Evolutionary conservation across 306 rosid genomes (phyloP).

Genomic region (Citrullus colocynthis): DNA sequence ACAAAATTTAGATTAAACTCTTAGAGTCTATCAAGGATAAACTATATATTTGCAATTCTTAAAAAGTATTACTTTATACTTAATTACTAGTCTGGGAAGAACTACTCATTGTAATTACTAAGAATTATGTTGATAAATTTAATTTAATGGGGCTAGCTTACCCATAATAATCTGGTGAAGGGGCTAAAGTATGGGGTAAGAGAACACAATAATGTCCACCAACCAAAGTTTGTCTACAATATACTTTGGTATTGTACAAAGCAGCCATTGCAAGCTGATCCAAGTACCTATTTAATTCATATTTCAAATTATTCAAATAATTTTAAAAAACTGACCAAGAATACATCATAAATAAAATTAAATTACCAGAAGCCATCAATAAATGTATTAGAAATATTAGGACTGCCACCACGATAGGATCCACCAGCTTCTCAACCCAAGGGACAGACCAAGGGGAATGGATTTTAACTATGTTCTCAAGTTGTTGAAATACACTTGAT

Average conservation of each 20-base stretch:
- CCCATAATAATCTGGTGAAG: background rate
- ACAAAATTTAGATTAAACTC: no score
- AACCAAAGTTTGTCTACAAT: background rate
- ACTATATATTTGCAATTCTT: no score
- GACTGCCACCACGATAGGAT: conserved; percentile 70
- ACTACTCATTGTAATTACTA: no score
- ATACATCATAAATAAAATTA: no score
- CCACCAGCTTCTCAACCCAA: conserved; percentile 98
- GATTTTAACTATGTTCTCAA: conserved; percentile 32
- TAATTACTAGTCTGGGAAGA: no score
- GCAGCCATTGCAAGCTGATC: conserved; percentile 1
- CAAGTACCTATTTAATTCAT: background rate
- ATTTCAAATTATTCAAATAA: background rate
- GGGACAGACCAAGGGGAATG: conserved; percentile 68
- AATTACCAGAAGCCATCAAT: conserved; percentile 79
- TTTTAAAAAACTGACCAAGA: background rate
- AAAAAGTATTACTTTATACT: no score
- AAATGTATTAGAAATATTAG: conserved; percentile 51
- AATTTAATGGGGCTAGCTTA: background rate
- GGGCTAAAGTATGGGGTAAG: background rate
- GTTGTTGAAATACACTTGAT: conserved; percentile 23
- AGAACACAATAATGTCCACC: background rate
- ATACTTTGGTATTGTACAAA: background rate
- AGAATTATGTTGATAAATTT: no score
- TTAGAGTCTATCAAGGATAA: no score